Percentiles rank a stretch among this genome's conserved stretches.
Evolutionary conservation across 2,329 filamentous ascomycete genomes (phyloP).

Genomic region (Talaromyces sp.): DNA sequence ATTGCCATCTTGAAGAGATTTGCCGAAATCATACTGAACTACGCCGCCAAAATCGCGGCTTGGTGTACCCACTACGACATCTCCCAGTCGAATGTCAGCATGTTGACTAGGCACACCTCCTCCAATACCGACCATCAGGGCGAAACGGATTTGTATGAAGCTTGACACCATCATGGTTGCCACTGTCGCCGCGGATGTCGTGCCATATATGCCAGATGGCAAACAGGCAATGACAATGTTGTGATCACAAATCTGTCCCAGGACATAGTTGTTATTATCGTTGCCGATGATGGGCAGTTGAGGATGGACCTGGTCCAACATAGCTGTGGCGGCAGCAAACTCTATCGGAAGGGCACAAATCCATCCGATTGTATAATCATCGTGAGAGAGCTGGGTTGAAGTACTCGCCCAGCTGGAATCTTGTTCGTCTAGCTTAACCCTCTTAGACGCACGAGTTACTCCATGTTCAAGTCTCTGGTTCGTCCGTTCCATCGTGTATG

Average conservation of each 20-base stretch:
- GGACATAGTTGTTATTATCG: conserved; percentile 16
- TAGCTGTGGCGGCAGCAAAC: background rate
- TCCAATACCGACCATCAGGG: conserved; percentile 21
- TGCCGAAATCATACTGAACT: conserved; percentile 4
- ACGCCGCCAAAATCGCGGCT: conserved; percentile 12
- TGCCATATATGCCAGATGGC: conserved; percentile 9
- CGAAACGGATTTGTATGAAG: conserved; percentile 16
- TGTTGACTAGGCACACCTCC: conserved; percentile 15
- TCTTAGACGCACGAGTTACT: too few relatives aligned
- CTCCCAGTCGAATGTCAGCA: conserved; percentile 7
- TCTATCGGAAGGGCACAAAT: background rate
- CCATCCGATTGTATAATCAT: conserved; percentile 1
- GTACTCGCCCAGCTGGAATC: too few relatives aligned
- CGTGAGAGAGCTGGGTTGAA: background rate
- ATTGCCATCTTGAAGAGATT: conserved; percentile 1
- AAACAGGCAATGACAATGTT: conserved; percentile 18
- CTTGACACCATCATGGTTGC: conserved; percentile 15
- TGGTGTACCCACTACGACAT: conserved; percentile 16
- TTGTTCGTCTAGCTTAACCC: too few relatives aligned
- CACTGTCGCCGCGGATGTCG: conserved; percentile 6
- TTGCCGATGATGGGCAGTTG: background rate
- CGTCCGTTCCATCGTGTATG: too few relatives aligned
- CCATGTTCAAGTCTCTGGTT: too few relatives aligned
- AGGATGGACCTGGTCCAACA: background rate
- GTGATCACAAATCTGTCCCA: conserved; percentile 17